Base-by-base conservation (phyloP, 2,329 filamentous ascomycete species). In the Trichoderma koningiopsis region DNA sequence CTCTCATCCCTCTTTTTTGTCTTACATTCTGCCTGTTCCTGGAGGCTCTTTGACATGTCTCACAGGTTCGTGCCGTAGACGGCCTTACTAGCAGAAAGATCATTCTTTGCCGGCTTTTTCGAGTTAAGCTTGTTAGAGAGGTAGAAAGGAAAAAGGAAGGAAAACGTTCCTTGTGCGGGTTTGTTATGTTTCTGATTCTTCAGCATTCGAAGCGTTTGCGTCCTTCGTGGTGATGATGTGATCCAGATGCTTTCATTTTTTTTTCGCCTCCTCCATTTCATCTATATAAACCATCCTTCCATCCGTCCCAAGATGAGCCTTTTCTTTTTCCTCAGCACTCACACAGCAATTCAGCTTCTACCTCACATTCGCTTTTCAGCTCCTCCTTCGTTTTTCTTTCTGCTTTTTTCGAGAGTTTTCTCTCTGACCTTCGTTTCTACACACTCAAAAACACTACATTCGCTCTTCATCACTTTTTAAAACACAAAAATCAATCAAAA, bases 311-410 rank as follows among this genome's bases (percentile, higher is more conserved):
- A 11, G 55, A 58, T 66, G 29, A 4, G 49, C 68, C 27, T 27
- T 68, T 35, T 71, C 55, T 4, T 16, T 35, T 29, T 24, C 13
- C 13, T 59, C 65, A 55, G 16, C 57, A 68, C 61, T 57, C 29
- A n/a, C 58, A 61, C 31, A 37, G 33, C 33, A 33, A 43, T 52
- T 22, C 43, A 58, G 53, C 53, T 61, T 55, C 40, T 16, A 22
- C 47, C n/a, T 22, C 47, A 68, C 65, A 68, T 49, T 68, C 66
- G 66, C 66, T 68, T 68, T 68, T 43, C 35, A n/a, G 33, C 27
- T 29, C 40, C n/a, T 43, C 40, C 19, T 49, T 33, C 49, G 24
- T 40, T 37, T 47, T 4, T 14, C 27, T 16, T 37, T 37, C 29
- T 40, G 27, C 33, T 33, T 13, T 40, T 27, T 31, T 31, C n/a